These are phyloP conservation scores for Ophiocordyceps robertsii DNA, from an alignment of 2,329 filamentous ascomycete genomes.

Conservation along the genomic window DNA sequence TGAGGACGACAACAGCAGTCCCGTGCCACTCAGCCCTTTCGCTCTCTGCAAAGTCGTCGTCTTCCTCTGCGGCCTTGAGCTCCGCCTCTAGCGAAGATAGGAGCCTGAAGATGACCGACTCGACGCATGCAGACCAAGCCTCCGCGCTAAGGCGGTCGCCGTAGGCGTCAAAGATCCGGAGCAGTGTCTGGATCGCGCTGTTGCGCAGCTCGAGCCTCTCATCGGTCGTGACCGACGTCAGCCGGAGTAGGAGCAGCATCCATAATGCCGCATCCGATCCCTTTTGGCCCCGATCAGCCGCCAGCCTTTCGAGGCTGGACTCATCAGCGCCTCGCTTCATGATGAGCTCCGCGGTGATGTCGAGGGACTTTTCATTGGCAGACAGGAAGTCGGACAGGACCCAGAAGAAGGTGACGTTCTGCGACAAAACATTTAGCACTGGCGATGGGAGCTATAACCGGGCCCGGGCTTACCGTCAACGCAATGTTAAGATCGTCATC, in stretches of 20 bases:
- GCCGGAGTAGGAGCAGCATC: constrained; percentile 60
- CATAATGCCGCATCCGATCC: constrained; percentile 61
- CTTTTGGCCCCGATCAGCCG: constrained; percentile 42
- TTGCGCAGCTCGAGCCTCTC: constrained; percentile 65
- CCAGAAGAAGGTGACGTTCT: constrained; percentile 94
- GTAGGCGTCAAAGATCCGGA: constrained; percentile 86
- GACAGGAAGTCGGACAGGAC: constrained; percentile 82
- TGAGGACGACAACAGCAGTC: constrained; percentile 61
- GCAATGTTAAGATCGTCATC: constrained; percentile 90
- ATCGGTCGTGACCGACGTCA: constrained; percentile 60
- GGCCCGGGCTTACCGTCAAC: constrained; percentile 50
- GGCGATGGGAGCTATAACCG: neutral
- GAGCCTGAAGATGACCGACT: constrained; percentile 68
- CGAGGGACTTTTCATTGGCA: constrained; percentile 41
- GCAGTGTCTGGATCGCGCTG: constrained; percentile 78
- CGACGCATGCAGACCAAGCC: constrained; percentile 74
- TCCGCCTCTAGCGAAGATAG: constrained; percentile 54
- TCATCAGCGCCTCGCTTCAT: constrained; percentile 27
- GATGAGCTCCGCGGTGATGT: constrained; percentile 45
- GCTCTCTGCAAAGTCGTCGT: constrained; percentile 19
- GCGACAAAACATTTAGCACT: neutral
- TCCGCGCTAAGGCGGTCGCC: constrained; percentile 65
- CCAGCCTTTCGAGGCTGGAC: constrained; percentile 41
- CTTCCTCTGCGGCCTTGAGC: constrained; percentile 24
- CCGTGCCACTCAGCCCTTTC: constrained; percentile 52